These are phyloP conservation scores for Neohortaea acidophila DNA, from an alignment of 495 filamentous ascomycete genomes.

Conservation along the genomic window DNA sequence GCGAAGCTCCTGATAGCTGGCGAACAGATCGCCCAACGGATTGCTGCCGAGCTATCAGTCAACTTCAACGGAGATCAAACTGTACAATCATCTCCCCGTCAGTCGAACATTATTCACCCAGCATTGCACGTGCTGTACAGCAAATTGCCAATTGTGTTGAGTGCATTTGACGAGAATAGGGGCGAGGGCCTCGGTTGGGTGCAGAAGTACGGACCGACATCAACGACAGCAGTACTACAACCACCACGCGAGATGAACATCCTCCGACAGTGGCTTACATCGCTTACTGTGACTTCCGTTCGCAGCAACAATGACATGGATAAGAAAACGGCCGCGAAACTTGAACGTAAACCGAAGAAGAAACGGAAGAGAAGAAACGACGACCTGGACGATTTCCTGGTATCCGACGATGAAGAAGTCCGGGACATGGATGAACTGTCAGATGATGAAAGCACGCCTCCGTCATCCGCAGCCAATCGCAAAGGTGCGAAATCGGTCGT, in stretches of 20 bases:
- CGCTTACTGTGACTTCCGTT: constrained; percentile 56
- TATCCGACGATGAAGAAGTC: constrained; percentile 69
- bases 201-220: constrained; percentile 71
- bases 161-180: constrained; percentile 63
- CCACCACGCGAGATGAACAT: constrained; percentile 51
- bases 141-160: constrained; percentile 43
- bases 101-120: constrained; percentile 30
- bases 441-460: constrained; percentile 45
- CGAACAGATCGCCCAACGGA: constrained; percentile 15
- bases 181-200: constrained; percentile 64
- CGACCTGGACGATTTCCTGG: constrained; percentile 69
- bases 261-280: constrained; percentile 71
- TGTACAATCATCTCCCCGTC: background rate
- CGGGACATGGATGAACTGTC: constrained; percentile 59
- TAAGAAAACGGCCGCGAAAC: constrained; percentile 14
- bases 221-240: constrained; percentile 62
- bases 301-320: constrained; percentile 35
- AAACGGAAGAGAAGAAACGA: constrained; percentile 55
- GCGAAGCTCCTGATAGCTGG: constrained; percentile 23
- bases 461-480: constrained; percentile 8
- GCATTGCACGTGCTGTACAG: constrained; percentile 46
- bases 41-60: constrained; percentile 6
- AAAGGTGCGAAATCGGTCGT: constrained; percentile 48
- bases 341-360: constrained; percentile 33
- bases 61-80: background rate